phyloP scores from a whole-genome alignment of 805 yeast species.

The Candida golubevii region DNA sequence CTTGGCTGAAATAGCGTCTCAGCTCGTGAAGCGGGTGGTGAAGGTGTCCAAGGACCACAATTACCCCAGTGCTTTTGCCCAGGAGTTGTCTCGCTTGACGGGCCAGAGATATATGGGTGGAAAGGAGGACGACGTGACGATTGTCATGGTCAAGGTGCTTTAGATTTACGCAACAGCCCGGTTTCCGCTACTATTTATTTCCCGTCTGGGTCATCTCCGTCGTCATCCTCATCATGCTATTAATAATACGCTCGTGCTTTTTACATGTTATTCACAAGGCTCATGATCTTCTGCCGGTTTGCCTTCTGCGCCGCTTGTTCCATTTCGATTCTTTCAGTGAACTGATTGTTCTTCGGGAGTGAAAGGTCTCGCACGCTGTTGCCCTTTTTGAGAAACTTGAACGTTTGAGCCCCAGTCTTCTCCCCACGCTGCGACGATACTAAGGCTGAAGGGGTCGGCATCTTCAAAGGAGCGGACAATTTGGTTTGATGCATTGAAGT shows the following conservation, averaged over 20 bases:
- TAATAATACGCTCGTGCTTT: not conserved
- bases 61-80: slow-evolving; percentile 83
- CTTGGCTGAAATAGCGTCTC: slow-evolving; percentile 45
- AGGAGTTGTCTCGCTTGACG: slow-evolving; percentile 60
- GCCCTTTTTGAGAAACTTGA: slow-evolving; percentile 52
- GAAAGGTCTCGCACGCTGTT: slow-evolving; percentile 47
- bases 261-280: slow-evolving; percentile 44
- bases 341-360: slow-evolving; percentile 51
- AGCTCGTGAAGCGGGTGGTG: slow-evolving; percentile 64
- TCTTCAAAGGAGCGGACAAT: slow-evolving; percentile 16
- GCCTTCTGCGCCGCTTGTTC: slow-evolving; percentile 47
- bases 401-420: slow-evolving; percentile 22
- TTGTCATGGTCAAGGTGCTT: slow-evolving; percentile 62
- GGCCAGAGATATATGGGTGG: slow-evolving; percentile 81
- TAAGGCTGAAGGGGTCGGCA: slow-evolving; percentile 21
- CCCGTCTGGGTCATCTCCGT: too few species aligned
- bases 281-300: slow-evolving; percentile 56
- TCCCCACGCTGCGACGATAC: slow-evolving; percentile 17
- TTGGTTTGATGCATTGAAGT: slow-evolving; percentile 2
- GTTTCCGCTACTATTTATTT: too few species aligned
- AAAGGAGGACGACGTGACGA: slow-evolving; percentile 91
- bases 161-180: not conserved
- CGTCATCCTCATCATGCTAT: not conserved
- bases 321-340: slow-evolving; percentile 49
- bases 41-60: slow-evolving; percentile 65